Evolutionary conservation across 2,329 filamentous ascomycete genomes (phyloP).

Genomic region (Xylariaceae sp.): DNA sequence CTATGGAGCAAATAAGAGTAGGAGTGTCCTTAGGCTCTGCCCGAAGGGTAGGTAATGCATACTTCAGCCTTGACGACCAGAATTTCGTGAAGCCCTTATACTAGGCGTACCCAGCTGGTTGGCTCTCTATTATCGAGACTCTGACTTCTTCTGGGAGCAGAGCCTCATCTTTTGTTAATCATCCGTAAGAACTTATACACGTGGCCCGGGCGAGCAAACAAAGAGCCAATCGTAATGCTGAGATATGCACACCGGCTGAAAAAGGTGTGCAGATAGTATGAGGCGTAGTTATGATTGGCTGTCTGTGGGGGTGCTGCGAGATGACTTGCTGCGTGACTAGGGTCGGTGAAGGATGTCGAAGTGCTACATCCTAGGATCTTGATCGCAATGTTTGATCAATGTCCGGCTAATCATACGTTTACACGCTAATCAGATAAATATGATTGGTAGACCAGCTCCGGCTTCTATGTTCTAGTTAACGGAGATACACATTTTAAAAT

Average conservation of each 20-base stretch:
- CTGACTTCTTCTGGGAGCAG: not conserved
- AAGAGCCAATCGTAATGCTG: not conserved
- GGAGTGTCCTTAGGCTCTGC: not conserved
- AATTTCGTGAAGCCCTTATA: slow-evolving; percentile 6
- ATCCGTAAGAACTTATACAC: slow-evolving; percentile 10
- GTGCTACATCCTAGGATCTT: too few species aligned
- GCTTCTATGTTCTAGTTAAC: too few species aligned
- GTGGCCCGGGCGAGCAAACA: slow-evolving; percentile 3
- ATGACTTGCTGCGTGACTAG: too few species aligned
- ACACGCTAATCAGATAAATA: too few species aligned
- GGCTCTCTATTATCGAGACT: not conserved
- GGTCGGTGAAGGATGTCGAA: too few species aligned
- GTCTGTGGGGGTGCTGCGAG: too few species aligned
- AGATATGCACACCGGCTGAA: not conserved
- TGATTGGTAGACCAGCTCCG: too few species aligned
- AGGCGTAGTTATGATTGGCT: slow-evolving; percentile 7
- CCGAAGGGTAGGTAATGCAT: not conserved
- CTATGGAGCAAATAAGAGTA: not conserved
- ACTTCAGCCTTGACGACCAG: not conserved
- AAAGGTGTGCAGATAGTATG: slow-evolving; percentile 7
- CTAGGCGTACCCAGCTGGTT: not conserved
- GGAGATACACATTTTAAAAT: too few species aligned
- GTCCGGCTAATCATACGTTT: slow-evolving; percentile 7
- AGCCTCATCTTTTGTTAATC: slow-evolving; percentile 11
- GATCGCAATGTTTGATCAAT: too few species aligned